Base-by-base conservation (phyloP, 495 filamentous ascomycete species). In the Penicillium robsamsonii region DNA sequence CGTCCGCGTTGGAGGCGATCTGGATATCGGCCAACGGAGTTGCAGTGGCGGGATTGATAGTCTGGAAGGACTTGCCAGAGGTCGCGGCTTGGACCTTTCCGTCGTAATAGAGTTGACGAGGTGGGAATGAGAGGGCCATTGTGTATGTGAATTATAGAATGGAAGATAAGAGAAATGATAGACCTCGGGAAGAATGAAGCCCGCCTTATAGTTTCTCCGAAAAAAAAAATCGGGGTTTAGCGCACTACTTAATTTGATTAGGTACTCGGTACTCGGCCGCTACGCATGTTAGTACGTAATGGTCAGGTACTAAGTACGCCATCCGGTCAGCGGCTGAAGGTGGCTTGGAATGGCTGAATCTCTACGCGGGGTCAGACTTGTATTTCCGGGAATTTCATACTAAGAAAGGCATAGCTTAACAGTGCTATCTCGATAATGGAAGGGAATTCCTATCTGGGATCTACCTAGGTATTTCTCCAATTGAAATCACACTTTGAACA, bases 21-120 rank as follows among this genome's bases (percentile, higher is more conserved):
- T 85, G 79, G 59, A 91, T 78, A 48, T 81, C 79, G 53, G 86
- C 86, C 31, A 91, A 63, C 2, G 84, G 79, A 33, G 78, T 75
- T 56, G 79, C 80, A 50, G 81, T 89, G 46, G 87, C 82, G 37
- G 89, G 89, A 66, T 91, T 79, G 57, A 88, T 74, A 27, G 85
- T 77, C 30, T 81, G 77, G 70, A 91, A 91, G 43, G 82, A 81
- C 43, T 78, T 73, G 49, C 79, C 79, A 24, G 83, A 86, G 50
- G 81, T 79, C 27, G 84, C 75, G 44, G 74, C 62, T 55, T 85
- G 85, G 31, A 71, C 64, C 59, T 81, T 77, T 63, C 89, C 89
- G 58, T 84, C 77, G 70, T 86, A 90, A 74, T 85, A 91, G 58
- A 88, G 80, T 61, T 83, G 79, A 59, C 79, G 84, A 24, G 79